Evolutionary conservation across 108 stramenopile species (phyloP).

Genomic region (Chaetoceros muelleri): DNA sequence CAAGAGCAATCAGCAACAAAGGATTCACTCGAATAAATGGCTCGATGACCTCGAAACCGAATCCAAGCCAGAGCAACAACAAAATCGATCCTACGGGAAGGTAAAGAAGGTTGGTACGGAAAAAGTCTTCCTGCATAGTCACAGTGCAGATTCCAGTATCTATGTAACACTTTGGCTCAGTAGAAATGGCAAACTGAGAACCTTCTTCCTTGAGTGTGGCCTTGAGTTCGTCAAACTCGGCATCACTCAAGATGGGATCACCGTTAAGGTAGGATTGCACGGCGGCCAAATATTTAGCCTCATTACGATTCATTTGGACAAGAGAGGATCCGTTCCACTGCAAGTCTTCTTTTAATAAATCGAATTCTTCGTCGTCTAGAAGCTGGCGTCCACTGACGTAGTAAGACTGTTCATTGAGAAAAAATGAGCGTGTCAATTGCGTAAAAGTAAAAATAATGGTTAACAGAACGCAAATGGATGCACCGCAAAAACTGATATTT

Average conservation of each 20-base stretch:
- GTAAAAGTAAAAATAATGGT: no score
- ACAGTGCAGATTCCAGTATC: constrained; percentile 94
- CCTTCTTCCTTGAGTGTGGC: constrained; percentile 69
- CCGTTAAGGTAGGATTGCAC: constrained; percentile 87
- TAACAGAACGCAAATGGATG: no score
- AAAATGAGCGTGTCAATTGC: neutral
- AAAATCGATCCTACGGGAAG: constrained; percentile 66
- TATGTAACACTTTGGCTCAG: constrained; percentile 92
- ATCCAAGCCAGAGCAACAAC: constrained; percentile 46
- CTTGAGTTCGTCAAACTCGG: constrained; percentile 83
- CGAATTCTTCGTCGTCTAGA: constrained; percentile 83
- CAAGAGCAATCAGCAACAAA: constrained; percentile 55
- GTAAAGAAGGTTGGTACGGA: constrained; percentile 82
- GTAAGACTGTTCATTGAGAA: constrained; percentile 37
- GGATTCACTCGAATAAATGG: constrained; percentile 58
- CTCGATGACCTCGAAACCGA: constrained; percentile 56
- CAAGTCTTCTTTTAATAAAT: constrained; percentile 89
- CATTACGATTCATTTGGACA: constrained; percentile 79
- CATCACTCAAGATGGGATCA: constrained; percentile 62
- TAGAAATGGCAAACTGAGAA: constrained; percentile 76
- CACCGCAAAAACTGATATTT: no score
- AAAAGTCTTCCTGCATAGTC: constrained; percentile 72
- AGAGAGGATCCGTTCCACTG: constrained; percentile 75
- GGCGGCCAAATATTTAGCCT: constrained; percentile 77
- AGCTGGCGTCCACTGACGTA: constrained; percentile 79